A percentile compares a stretch with the other conserved stretches of the same genome.
These are phyloP conservation scores for Clarireedia sp. DNA, from an alignment of 2,329 filamentous ascomycete genomes.

Conservation along the genomic window DNA sequence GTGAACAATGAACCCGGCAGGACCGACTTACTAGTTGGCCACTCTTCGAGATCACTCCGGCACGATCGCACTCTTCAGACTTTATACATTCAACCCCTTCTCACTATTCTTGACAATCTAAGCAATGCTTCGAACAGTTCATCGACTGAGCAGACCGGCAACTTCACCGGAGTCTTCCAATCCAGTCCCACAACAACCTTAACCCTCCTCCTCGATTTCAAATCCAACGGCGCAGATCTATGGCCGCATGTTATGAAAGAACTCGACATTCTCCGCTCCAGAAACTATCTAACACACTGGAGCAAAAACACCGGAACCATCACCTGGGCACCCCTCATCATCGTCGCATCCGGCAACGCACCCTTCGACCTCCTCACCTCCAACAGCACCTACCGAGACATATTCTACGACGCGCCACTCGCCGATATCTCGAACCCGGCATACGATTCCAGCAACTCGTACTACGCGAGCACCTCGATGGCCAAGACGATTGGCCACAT, in stretches of 20 bases:
- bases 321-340: conserved; percentile 35
- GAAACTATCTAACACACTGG: conserved; percentile 34
- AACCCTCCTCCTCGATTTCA: conserved; percentile 45
- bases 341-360: conserved; percentile 41
- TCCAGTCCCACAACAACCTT: conserved; percentile 7
- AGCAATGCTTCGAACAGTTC: conserved; percentile 25
- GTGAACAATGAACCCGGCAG: conserved; percentile 40
- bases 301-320: conserved; percentile 32
- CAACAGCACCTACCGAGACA: conserved; percentile 33
- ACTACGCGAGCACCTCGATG: conserved; percentile 24
- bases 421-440: conserved; percentile 11
- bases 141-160: background rate
- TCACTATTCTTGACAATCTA: conserved; percentile 46
- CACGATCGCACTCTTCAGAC: conserved; percentile 44
- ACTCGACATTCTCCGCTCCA: conserved; percentile 31
- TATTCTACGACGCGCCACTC: conserved; percentile 42
- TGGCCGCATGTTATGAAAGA: conserved; percentile 34
- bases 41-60: conserved; percentile 45
- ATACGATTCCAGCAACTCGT: conserved; percentile 24
- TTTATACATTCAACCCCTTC: conserved; percentile 52
- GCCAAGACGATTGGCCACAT: conserved; percentile 8
- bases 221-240: conserved; percentile 33
- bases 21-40: conserved; percentile 43
- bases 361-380: conserved; percentile 31
- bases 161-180: conserved; percentile 17